Conservation (phyloP, 192 early-diverging fungal genomes). For the Chytriomyces confervae region DNA sequence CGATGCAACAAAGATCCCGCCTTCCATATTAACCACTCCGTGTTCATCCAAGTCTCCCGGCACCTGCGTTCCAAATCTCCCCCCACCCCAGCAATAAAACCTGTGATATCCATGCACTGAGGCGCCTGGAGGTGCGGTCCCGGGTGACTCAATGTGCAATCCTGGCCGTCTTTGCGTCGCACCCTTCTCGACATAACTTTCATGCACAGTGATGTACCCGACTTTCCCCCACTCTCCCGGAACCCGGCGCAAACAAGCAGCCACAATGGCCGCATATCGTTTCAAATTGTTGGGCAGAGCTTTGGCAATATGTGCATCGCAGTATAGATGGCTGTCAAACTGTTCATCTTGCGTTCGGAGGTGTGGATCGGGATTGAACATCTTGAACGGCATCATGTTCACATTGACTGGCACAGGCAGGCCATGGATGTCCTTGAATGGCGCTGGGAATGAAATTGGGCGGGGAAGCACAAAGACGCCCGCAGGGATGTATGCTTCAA, state of each 20-base stretch:
- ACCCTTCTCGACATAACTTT: slow-evolving; percentile 1
- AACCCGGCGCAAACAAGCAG: not conserved
- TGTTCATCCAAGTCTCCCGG: not conserved
- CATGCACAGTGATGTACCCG: slow-evolving; percentile 17
- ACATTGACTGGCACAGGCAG: not conserved
- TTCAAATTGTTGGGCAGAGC: slow-evolving; percentile 2
- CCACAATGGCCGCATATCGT: slow-evolving; percentile 7
- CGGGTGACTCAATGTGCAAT: slow-evolving; percentile 11
- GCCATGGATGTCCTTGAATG: not conserved
- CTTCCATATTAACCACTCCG: not conserved
- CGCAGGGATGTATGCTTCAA: not conserved
- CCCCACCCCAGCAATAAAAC: slow-evolving; percentile 6
- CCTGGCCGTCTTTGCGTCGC: not conserved
- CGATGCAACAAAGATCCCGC: slow-evolving; percentile 13
- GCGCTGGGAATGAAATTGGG: not conserved
- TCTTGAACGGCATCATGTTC: slow-evolving; percentile 21
- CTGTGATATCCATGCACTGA: not conserved
- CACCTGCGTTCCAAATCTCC: not conserved
- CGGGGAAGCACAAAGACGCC: not conserved
- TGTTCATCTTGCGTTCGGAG: not conserved
- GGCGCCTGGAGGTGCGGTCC: not conserved
- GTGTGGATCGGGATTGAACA: not conserved
- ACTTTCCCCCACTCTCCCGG: slow-evolving; percentile 3
- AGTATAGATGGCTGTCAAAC: no score
- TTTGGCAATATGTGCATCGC: not conserved